Base-by-base conservation (phyloP, 2,329 filamentous ascomycete species). In the Cryphonectria japonica region DNA sequence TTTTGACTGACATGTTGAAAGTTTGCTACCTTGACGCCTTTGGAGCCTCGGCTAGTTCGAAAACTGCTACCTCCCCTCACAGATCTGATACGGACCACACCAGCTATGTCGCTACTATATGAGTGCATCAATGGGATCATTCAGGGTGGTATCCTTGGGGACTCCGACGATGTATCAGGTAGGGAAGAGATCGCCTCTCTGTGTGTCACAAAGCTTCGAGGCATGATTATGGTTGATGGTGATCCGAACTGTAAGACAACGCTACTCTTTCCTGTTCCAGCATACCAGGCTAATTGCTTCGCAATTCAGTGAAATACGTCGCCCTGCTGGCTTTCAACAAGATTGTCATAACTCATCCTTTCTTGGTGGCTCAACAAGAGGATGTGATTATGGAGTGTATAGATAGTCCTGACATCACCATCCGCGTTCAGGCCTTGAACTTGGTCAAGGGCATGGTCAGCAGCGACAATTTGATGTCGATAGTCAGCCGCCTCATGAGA, bases 81-180 rank as follows among this genome's bases (percentile, higher is more conserved):
- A 0, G 94, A 93, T 75, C 92, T 99, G 64, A 98, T 99, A 74
- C 92, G 93, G 76, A 97, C 95, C 0, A 99, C 96, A 0, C 92
- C 93, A 6, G 96, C 96, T 39, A 98, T 98, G 96, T 98, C 96
- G n/a, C 83, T 99, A 39, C 83, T 98, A 7, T 99, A 99, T 77
- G 96, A 99, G 82, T 99, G 96, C 78, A 98, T 99, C 81, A 98
- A 97, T 79, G 96, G 96, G 34, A 97, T 99, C 73, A 97, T 99
- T 71, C 95, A 98, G 79, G 96, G 96, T 39, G 96, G 96, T 0
- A 97, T 99, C 70, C 84, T 99, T 66, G 93, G 94, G 43, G 93
- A 91, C 61, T 90, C 91, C 39, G 93, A 95, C 74, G 93, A 93
- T 68, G 89, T 91, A 29, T 87, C 91, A 46, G 95, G 95, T 69